phyloP scores from a whole-genome alignment of 2,329 filamentous ascomycete genomes.

The Coniochaeta pulveracea region DNA sequence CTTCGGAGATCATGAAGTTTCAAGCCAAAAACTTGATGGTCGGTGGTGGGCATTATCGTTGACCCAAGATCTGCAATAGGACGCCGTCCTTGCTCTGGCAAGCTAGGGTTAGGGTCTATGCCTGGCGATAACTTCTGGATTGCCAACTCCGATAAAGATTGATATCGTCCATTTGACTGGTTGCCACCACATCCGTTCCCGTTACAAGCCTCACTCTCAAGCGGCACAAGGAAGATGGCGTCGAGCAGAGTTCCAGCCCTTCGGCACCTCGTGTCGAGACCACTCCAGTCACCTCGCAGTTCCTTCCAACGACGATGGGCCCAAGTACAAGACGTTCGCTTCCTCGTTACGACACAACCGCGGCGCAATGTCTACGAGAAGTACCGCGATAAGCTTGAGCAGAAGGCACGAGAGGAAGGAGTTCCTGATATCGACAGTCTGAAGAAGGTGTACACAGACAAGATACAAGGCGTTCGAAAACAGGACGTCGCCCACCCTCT shows the following conservation, averaged over 20 bases:
- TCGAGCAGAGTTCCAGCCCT: conserved; percentile 34
- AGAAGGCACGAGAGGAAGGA: conserved; percentile 69
- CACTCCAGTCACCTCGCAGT: conserved; percentile 19
- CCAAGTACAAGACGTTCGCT: conserved; percentile 84
- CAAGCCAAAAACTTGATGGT: no score
- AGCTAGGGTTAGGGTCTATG: no score
- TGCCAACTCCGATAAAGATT: no score
- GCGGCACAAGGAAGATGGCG: conserved; percentile 27
- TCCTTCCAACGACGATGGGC: conserved; percentile 70
- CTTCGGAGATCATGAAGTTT: no score
- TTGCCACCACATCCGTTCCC: no score
- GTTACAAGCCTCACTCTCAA: not conserved
- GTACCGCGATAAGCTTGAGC: conserved; percentile 75
- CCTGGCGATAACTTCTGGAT: no score
- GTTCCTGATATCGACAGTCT: conserved; percentile 60
- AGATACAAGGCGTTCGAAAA: conserved; percentile 62
- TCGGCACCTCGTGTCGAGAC: conserved; percentile 29
- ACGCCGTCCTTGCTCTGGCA: no score
- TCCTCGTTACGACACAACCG: conserved; percentile 67
- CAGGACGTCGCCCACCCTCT: conserved; percentile 45
- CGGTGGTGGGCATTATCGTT: no score
- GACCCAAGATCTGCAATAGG: no score
- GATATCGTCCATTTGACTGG: no score
- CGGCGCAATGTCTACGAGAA: conserved; percentile 64
- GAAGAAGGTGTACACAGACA: conserved; percentile 73